Percentiles rank a stretch among this genome's conserved stretches.
phyloP scores from a whole-genome alignment of 257 asterid genomes.

The Knoxia roxburghii region DNA sequence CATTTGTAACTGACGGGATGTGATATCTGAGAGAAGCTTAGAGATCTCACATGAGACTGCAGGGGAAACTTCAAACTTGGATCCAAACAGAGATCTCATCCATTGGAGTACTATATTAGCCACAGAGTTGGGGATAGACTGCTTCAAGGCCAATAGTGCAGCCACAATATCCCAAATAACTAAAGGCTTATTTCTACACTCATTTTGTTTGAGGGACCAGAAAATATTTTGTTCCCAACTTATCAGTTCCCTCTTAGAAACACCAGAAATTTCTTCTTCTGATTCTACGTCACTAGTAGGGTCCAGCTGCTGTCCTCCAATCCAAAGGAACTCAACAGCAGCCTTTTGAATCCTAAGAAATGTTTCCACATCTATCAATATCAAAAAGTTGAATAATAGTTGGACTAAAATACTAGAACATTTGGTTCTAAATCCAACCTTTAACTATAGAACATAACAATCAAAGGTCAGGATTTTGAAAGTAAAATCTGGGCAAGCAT shows the following conservation, averaged over 20 bases:
- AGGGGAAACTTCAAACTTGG: slow-evolving; percentile 29
- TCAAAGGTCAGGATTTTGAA: background rate
- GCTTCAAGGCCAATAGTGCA: slow-evolving; percentile 65
- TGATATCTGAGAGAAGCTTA: slow-evolving; percentile 35
- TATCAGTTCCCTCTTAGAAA: slow-evolving; percentile 50
- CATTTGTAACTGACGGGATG: slow-evolving; percentile 74
- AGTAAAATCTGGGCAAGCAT: background rate
- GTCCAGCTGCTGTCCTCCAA: slow-evolving; percentile 88
- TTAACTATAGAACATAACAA: background rate
- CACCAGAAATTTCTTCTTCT: slow-evolving; percentile 41
- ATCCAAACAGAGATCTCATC: slow-evolving; percentile 47
- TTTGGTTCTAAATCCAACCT: too few relatives aligned
- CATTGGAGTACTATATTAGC: slow-evolving; percentile 53
- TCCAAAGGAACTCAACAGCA: slow-evolving; percentile 76
- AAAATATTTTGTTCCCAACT: slow-evolving; percentile 63
- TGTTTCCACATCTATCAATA: slow-evolving; percentile 1
- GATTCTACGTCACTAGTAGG: slow-evolving; percentile 30
- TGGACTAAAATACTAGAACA: background rate
- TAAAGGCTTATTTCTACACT: slow-evolving; percentile 43
- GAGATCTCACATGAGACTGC: slow-evolving; percentile 33
- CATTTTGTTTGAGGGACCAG: slow-evolving; percentile 56
- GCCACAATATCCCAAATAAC: slow-evolving; percentile 72
- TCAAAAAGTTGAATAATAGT: background rate
- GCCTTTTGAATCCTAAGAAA: slow-evolving; percentile 57
- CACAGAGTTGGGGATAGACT: slow-evolving; percentile 44